Base-by-base conservation (phyloP, 176 grass and related monocot genomes). In the Dendrocalamus sinicus region DNA sequence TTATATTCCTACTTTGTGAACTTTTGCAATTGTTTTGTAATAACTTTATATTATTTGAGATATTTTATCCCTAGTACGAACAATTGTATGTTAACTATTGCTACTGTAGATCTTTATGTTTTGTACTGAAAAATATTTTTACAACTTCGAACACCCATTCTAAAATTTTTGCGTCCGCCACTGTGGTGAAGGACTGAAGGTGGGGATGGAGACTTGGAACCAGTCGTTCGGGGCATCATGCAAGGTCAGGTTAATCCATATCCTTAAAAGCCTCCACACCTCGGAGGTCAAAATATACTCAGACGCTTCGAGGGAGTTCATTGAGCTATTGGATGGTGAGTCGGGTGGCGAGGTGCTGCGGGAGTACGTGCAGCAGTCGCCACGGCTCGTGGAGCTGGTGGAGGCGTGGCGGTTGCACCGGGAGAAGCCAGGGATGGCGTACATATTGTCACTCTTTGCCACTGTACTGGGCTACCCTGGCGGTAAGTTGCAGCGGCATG, bases 261-360 rank as follows among this genome's bases (percentile, higher is more conserved):
- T 95, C 37, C 76, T 98, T 0, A 98, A 92, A 81, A 98, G 95
- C 17, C 75, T 98, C 15, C 93, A 98, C 71, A 95, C 91, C 4
- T 75, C 89, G 32, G 95, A 98, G 88, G 80, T 98, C 73, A 98
- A 95, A 83, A 98, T 98, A 65, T 98, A 98, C 64, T 91, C 91
- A 0, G 87, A 95, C 19, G 90, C 93, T 0, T 91, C 95, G 7
- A 89, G 81, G 86, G 93, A 98, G 85, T 90, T 95, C 78, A 90
- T 92, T 26, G 20, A 55, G 62, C 77, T 94, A 24, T 47, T 97
- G 75, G 86, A 85, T 2, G 88, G 90, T 0, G 89, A 84, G 51
- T 71, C 84, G 0, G 92, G 89, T 3, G 78, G 89, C 7, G 86
- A 79, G 53, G 90, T 90, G 48, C 82, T 98, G 1, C 73, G 50